Conservation (phyloP, 768 basidiomycete species). For the Termitomyces sp. region DNA sequence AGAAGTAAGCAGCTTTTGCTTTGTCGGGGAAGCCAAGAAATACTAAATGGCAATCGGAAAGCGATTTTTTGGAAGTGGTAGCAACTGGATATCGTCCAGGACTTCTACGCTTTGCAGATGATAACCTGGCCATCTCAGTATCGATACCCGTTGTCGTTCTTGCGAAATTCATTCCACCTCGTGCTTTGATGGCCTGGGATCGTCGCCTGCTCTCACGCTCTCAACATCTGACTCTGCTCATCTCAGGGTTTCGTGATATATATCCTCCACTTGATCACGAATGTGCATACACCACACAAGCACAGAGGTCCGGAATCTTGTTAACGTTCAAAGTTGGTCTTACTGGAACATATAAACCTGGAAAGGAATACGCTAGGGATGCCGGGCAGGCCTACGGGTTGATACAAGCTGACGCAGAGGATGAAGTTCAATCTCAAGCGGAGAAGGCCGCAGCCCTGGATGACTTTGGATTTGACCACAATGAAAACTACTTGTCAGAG, state of each 20-base stretch:
- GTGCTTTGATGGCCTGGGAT: constrained; percentile 76
- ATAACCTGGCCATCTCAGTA: constrained; percentile 53
- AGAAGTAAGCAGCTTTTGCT: constrained; percentile 24
- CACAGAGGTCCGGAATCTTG: constrained; percentile 29
- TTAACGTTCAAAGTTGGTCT: constrained; percentile 64
- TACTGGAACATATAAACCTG: constrained; percentile 58
- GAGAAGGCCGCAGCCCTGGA: constrained; percentile 28
- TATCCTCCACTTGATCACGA: constrained; percentile 51
- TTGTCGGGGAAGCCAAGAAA: neutral
- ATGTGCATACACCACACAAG: constrained; percentile 35
- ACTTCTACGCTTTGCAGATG: constrained; percentile 44
- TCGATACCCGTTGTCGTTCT: constrained; percentile 54
- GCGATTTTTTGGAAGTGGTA: constrained; percentile 61
- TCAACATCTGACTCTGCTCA: constrained; percentile 62
- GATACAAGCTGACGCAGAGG: constrained; percentile 40
- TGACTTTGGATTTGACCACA: constrained; percentile 24
- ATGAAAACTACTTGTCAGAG: constrained; percentile 19
- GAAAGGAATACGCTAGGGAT: constrained; percentile 42
- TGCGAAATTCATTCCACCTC: constrained; percentile 51
- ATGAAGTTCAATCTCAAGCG: constrained; percentile 32
- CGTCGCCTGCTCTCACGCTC: constrained; percentile 53
- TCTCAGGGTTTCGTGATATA: constrained; percentile 49
- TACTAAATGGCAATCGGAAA: constrained; percentile 21
- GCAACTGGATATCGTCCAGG: constrained; percentile 59
- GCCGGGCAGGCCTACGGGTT: constrained; percentile 49